Conservation (phyloP, 169 alveolate genomes). For the Ichthyophthirius multifiliis region DNA sequence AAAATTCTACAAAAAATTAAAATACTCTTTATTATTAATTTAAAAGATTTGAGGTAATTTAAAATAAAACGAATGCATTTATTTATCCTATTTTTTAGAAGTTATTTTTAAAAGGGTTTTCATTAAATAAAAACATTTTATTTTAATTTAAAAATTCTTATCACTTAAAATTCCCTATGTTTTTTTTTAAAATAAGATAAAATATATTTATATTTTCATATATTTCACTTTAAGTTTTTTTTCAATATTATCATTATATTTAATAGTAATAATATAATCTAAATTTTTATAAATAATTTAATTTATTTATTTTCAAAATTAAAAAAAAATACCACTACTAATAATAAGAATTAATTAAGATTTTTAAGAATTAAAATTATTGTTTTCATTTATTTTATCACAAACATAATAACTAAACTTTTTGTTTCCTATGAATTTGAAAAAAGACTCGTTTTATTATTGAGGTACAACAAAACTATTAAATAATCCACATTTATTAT, state of each 20-base stretch:
- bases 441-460: neutral
- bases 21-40: neutral
- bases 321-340: neutral
- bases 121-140: neutral
- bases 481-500: neutral
- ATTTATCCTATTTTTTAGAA: neutral
- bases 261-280: neutral
- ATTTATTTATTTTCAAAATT: too few species aligned
- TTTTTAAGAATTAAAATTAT: neutral
- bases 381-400: neutral
- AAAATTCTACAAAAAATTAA: neutral
- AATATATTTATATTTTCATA: neutral
- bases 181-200: neutral
- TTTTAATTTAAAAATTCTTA: neutral
- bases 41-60: neutral
- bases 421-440: neutral
- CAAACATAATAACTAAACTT: neutral
- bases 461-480: neutral
- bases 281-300: neutral
- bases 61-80: conserved; percentile 1
- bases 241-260: neutral
- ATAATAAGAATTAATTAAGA: neutral
- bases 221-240: neutral
- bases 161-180: neutral
- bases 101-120: neutral